phyloP scores from a whole-genome alignment of 2,329 filamentous ascomycete species.

The Drechmeria coniospora region DNA sequence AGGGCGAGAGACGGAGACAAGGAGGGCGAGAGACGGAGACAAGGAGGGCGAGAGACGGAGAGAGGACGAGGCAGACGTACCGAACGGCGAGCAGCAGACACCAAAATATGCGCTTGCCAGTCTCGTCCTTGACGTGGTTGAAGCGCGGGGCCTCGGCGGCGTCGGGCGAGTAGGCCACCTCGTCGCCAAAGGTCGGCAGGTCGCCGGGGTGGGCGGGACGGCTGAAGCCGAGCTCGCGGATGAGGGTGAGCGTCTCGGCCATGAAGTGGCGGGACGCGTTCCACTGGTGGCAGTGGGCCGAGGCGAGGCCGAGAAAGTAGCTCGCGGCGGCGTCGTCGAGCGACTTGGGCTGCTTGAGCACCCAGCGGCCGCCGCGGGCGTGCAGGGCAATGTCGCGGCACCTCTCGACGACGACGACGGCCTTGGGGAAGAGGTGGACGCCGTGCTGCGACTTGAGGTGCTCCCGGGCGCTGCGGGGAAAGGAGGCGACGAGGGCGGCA shows the following conservation, averaged over 20 bases:
- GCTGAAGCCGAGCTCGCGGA: constrained; percentile 51
- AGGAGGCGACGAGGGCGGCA: constrained; percentile 56
- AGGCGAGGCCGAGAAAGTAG: constrained; percentile 56
- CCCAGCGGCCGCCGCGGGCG: constrained; percentile 43
- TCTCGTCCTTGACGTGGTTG: constrained; percentile 57
- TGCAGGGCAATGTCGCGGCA: constrained; percentile 55
- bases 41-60: too few relatives aligned
- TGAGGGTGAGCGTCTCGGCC: constrained; percentile 54
- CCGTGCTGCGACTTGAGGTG: constrained; percentile 52
- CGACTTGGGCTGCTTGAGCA: constrained; percentile 29
- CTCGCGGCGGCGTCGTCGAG: constrained; percentile 51
- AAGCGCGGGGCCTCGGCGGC: constrained; percentile 32
- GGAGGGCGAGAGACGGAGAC: too few relatives aligned
- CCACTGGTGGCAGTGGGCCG: constrained; percentile 53
- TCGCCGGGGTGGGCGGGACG: constrained; percentile 32
- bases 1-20: too few relatives aligned
- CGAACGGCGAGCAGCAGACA: constrained; percentile 60
- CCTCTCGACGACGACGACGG: constrained; percentile 53
- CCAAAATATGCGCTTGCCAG: constrained; percentile 73
- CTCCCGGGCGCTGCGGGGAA: constrained; percentile 53
- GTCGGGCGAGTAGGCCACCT: constrained; percentile 21
- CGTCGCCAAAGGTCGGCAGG: constrained; percentile 23
- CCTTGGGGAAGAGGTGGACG: constrained; percentile 50
- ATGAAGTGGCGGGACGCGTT: constrained; percentile 55
- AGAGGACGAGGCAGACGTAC: too few relatives aligned